Percentiles rank a stretch among this genome's conserved stretches.
These are phyloP conservation scores for Solanum hybrid DNA, from an alignment of 305 asterid genomes.

Conservation along the genomic window DNA sequence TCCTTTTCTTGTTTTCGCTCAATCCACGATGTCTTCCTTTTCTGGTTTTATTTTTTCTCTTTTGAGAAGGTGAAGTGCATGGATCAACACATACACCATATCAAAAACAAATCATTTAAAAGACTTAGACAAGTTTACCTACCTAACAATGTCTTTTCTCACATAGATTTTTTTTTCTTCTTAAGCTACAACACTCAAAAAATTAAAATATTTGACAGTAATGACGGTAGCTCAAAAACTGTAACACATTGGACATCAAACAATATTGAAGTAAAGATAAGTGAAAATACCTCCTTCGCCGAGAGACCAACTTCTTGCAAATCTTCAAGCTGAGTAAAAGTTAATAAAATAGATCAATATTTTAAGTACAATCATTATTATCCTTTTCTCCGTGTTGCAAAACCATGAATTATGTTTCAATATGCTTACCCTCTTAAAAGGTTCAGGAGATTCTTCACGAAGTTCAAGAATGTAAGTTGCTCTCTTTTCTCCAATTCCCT, in stretches of 20 bases:
- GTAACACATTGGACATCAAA: background rate
- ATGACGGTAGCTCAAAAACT: background rate
- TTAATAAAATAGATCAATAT: background rate
- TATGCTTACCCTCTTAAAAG: conserved; percentile 58
- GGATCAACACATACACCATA: background rate
- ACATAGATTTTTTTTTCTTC: background rate
- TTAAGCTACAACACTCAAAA: background rate
- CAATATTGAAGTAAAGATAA: background rate
- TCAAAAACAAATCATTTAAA: background rate
- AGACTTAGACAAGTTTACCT: background rate
- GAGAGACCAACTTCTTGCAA: conserved; percentile 73
- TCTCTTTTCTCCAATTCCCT: conserved; percentile 95
- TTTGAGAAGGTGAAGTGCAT: background rate
- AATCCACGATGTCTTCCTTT: background rate
- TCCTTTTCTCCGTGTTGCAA: background rate
- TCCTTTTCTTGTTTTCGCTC: background rate
- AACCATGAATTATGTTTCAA: background rate
- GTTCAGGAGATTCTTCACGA: conserved; percentile 70
- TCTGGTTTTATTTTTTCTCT: background rate
- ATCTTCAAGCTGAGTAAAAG: conserved; percentile 58
- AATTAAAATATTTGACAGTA: background rate
- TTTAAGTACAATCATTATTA: background rate
- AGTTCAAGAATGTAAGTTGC: conserved; percentile 65
- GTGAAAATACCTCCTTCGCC: conserved; percentile 49
- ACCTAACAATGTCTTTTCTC: background rate